Evolutionary conservation across 257 asterid genomes (phyloP), one percentile per base, ranked within the genome.

Genomic region (Eucommia ulmoides): DNA sequence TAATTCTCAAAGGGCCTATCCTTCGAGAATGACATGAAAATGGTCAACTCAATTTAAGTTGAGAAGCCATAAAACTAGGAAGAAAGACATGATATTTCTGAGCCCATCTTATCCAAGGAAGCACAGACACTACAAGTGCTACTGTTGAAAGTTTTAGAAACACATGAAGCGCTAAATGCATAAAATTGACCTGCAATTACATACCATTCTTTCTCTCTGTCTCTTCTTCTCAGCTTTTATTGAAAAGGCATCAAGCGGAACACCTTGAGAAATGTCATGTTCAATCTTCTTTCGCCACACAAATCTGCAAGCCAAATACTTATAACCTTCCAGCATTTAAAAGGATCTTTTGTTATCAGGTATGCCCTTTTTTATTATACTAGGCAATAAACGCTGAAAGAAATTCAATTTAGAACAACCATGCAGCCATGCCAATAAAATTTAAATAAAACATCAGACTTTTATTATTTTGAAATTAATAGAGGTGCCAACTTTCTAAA

Each of bases 241-340:
- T 25, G 97, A 83, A 63, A 78, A 87, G 20, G 64, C 70, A 3
- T 81, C 93, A 33, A 83, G 76, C 14, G 97, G 70, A 44, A 76
- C 78, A 0, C 97, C 94, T 64, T 80, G 85, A 12, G 80, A 3
- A 20, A 87, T 61, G 45, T 85, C 95, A 1, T 76, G 79, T 54
- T 85, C 94, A 38, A 85, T 85, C 69, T 85, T 82, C 77, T 87
- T 87, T 24, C 93, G 66, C 98, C 98, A 85, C 29, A 89, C 93
- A 53, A 89, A 89, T 59, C 94, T 84, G 66, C 23, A 38, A 69
- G 53, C 22, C 29, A 23, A 47, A 74, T 51, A 16, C 25, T 19
- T 22, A 10, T 20, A 26, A 7, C 35, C 56, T 41, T 52, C 10
- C 25, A 29, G 21, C 25, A 21, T 26, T 42, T n/a, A n/a, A n/a